These are phyloP conservation scores for Zizania palustris DNA, from an alignment of 202 grass and related monocot species.

Conservation along the genomic window DNA sequence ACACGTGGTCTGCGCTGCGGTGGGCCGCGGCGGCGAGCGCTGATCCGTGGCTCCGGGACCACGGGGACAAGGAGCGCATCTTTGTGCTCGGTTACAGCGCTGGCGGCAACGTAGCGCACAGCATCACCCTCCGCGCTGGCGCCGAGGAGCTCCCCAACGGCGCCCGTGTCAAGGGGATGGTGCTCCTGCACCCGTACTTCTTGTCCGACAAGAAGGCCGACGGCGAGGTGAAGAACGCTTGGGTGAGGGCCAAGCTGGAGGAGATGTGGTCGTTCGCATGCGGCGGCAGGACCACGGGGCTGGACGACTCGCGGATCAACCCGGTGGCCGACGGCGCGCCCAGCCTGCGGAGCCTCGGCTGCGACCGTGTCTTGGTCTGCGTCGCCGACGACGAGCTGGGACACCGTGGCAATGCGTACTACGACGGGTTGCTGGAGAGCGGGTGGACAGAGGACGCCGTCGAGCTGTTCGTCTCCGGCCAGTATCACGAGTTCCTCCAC, in stretches of 20 bases:
- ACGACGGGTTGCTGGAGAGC: slow-evolving; percentile 47
- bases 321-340: slow-evolving; percentile 45
- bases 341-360: slow-evolving; percentile 47
- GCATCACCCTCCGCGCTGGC: slow-evolving; percentile 47
- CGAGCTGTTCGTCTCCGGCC: slow-evolving; percentile 46
- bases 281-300: slow-evolving; percentile 31
- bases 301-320: slow-evolving; percentile 55
- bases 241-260: slow-evolving; percentile 43
- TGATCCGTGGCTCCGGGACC: slow-evolving; percentile 56
- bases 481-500: slow-evolving; percentile 59
- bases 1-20: slow-evolving; percentile 46
- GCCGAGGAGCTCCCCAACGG: slow-evolving; percentile 30
- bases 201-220: slow-evolving; percentile 24
- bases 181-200: slow-evolving; percentile 59
- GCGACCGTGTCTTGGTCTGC: slow-evolving; percentile 47
- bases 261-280: slow-evolving; percentile 56
- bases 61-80: slow-evolving; percentile 47
- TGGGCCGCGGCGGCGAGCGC: slow-evolving; percentile 19
- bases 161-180: slow-evolving; percentile 47
- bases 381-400: slow-evolving; percentile 49
- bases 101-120: slow-evolving; percentile 68
- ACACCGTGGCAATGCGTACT: slow-evolving; percentile 43
- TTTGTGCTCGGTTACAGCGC: slow-evolving; percentile 60
- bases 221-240: slow-evolving; percentile 23
- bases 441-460: slow-evolving; percentile 48